Base-by-base conservation (phyloP, 1,284 basidiomycete genomes). In the Ustilago trichophora region DNA sequence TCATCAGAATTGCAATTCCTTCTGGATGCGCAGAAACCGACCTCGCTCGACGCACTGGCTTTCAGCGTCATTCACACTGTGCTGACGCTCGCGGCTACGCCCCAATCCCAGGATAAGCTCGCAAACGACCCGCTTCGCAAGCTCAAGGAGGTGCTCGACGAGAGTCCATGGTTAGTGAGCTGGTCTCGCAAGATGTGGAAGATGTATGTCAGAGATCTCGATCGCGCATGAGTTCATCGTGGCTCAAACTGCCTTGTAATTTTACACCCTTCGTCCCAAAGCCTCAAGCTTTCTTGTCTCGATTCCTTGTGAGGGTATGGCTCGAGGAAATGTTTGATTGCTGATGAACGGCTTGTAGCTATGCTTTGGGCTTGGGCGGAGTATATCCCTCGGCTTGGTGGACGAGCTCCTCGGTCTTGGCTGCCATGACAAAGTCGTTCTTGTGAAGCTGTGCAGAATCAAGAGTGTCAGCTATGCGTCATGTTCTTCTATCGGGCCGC, bases 351-450 rank as follows among this genome's bases (percentile, higher is more conserved):
- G n/a, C n/a, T n/a, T n/a, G n/a, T n/a, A n/a, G n/a, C 34, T 29
- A 66, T 19, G 49, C 27, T 24, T 63, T 51, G 2, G 53, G 40
- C 24, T 56, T 69, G 3, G 59, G 59, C 4, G 67, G 67, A 16
- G 71, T 75, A 27, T 58, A 56, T 5, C 78, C 77, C n/a, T 71
- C 56, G 5, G 77, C 72, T 1, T 43, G 19, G 7, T 53, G 45
- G 4, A 65, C 76, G 6, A 77, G 52, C 38, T 72, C 54, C 53
- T 80, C 76, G 12, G 79, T 80, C 50, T 75, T 77, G 6, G 76
- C 73, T 22, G 79, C 79, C 76, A 80, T 78, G 50, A 80, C 56
- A 62, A 74, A 80, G 59, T 80, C 78, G 48, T 79, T 80, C 25
- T 71, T 58, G 48, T 79, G 77, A 13, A 80, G 66, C 78, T 80